Percentiles rank a stretch among this genome's conserved stretches.
phyloP scores from a whole-genome alignment of 495 filamentous ascomycete genomes.

The Talaromyces wortmannii region DNA sequence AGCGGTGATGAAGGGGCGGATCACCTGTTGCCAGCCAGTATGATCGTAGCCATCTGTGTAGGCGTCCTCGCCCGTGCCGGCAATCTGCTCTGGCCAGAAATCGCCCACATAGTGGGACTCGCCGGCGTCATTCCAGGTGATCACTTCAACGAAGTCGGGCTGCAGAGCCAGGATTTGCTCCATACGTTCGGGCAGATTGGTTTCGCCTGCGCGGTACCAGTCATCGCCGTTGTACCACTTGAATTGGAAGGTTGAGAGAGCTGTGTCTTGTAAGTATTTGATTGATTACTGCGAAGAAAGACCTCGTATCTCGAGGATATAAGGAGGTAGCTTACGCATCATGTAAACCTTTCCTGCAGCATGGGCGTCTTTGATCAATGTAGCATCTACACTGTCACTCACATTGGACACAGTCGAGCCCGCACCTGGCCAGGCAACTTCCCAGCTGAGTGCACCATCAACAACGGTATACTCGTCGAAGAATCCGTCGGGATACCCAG shows the following conservation, averaged over 20 bases:
- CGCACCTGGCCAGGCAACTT: slow-evolving; percentile 20
- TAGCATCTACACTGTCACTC: slow-evolving; percentile 13
- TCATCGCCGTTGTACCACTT: slow-evolving; percentile 26
- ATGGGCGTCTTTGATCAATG: slow-evolving; percentile 12
- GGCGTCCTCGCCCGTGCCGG: background rate
- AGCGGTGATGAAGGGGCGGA: slow-evolving; percentile 25
- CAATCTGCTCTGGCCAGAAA: slow-evolving; percentile 23
- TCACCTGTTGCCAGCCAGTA: slow-evolving; percentile 21
- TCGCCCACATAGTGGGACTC: slow-evolving; percentile 42
- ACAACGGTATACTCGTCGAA: slow-evolving; percentile 7
- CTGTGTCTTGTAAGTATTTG: background rate
- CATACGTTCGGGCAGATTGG: slow-evolving; percentile 26
- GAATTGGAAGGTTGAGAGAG: slow-evolving; percentile 30
- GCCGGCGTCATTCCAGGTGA: slow-evolving; percentile 35
- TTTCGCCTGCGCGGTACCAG: slow-evolving; percentile 36
- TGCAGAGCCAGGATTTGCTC: slow-evolving; percentile 13
- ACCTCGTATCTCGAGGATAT: too few species aligned
- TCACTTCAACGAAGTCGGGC: slow-evolving; percentile 22
- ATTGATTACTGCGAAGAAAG: background rate
- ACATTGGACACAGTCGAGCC: background rate
- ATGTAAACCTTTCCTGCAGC: slow-evolving; percentile 18
- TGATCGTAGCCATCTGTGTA: slow-evolving; percentile 10
- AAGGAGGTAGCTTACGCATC: slow-evolving; percentile 15
- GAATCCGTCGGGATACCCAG: slow-evolving; percentile 12
- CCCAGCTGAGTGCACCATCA: slow-evolving; percentile 28